Percentiles rank a stretch among this genome's conserved stretches.
These are phyloP conservation scores for Ustanciosporium gigantosporum DNA, from an alignment of 1,284 basidiomycete species.

Conservation along the genomic window DNA sequence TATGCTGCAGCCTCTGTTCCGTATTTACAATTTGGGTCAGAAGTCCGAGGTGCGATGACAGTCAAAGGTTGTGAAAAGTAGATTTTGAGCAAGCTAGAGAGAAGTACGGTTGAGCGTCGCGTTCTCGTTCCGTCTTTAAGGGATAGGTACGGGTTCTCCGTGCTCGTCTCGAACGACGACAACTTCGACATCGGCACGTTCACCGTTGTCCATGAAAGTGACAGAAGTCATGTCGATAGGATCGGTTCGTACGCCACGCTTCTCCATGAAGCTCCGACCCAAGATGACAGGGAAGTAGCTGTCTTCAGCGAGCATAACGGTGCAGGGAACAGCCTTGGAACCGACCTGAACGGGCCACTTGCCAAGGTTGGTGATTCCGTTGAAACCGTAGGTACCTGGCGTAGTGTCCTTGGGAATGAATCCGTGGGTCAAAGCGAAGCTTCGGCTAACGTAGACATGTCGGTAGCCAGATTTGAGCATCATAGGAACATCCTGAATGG, in stretches of 20 bases:
- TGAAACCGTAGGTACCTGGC: slow-evolving; percentile 73
- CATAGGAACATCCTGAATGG: slow-evolving; percentile 71
- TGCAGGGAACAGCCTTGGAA: slow-evolving; percentile 64
- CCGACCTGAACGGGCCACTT: slow-evolving; percentile 65
- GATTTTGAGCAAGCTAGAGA: too few species aligned
- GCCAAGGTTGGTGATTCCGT: slow-evolving; percentile 68
- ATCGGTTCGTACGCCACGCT: slow-evolving; percentile 72
- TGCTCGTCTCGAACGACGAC: slow-evolving; percentile 60
- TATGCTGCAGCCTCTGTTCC: too few species aligned
- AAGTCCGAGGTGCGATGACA: too few species aligned
- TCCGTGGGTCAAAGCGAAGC: slow-evolving; percentile 84
- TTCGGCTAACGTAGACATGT: slow-evolving; percentile 91
- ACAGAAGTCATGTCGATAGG: slow-evolving; percentile 76
- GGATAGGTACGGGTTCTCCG: slow-evolving; percentile 58
- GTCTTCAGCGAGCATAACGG: slow-evolving; percentile 78
- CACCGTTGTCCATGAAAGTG: slow-evolving; percentile 91
- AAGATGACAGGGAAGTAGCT: slow-evolving; percentile 95
- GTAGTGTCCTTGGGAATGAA: slow-evolving; percentile 83
- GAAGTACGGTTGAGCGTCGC: too few species aligned
- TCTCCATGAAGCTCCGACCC: slow-evolving; percentile 90
- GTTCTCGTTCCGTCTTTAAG: too few species aligned
- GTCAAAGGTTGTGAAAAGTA: too few species aligned
- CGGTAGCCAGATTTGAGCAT: slow-evolving; percentile 95
- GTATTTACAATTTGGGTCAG: too few species aligned
- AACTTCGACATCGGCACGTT: slow-evolving; percentile 65